phyloP scores from a whole-genome alignment of 805 yeast species.

The Lipomyces sp. region DNA sequence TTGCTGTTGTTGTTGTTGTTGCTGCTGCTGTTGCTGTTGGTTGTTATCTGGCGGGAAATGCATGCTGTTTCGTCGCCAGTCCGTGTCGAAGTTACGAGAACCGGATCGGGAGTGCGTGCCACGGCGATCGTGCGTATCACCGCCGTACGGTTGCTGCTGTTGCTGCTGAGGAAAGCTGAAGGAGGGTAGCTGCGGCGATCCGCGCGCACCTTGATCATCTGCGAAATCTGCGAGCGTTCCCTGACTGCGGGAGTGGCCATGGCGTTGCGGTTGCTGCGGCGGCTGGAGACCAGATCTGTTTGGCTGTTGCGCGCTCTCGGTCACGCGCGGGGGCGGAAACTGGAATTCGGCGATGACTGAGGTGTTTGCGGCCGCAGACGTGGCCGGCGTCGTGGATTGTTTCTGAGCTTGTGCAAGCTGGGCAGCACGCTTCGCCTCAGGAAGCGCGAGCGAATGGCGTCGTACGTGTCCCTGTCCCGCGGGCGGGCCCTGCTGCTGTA shows the following conservation, averaged over 20 bases:
- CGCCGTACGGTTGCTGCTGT: conserved; percentile 6
- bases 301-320: too few relatives aligned
- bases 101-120: conserved; percentile 24
- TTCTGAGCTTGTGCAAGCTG: conserved; percentile 77
- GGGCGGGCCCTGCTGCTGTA: conserved; percentile 15
- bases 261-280: too few relatives aligned
- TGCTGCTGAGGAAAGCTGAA: conserved; percentile 12
- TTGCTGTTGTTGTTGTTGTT: conserved; percentile 12
- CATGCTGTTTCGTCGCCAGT: conserved; percentile 24
- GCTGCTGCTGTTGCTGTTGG: conserved; percentile 12
- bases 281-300: too few relatives aligned
- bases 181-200: conserved; percentile 11
- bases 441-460: conserved; percentile 86
- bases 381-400: conserved; percentile 11
- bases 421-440: conserved; percentile 96
- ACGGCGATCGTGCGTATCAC: background rate
- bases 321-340: background rate
- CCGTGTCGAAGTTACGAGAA: conserved; percentile 29
- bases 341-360: background rate
- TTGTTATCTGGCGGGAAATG: conserved; percentile 9
- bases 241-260: conserved; percentile 22
- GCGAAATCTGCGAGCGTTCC: conserved; percentile 12
- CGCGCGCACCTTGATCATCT: conserved; percentile 9
- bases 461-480: conserved; percentile 66
- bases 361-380: background rate